A percentile compares a stretch with the other conserved stretches of the same genome.
phyloP scores from a whole-genome alignment of 2,329 filamentous ascomycete genomes.

The Ophiostoma populinum region DNA sequence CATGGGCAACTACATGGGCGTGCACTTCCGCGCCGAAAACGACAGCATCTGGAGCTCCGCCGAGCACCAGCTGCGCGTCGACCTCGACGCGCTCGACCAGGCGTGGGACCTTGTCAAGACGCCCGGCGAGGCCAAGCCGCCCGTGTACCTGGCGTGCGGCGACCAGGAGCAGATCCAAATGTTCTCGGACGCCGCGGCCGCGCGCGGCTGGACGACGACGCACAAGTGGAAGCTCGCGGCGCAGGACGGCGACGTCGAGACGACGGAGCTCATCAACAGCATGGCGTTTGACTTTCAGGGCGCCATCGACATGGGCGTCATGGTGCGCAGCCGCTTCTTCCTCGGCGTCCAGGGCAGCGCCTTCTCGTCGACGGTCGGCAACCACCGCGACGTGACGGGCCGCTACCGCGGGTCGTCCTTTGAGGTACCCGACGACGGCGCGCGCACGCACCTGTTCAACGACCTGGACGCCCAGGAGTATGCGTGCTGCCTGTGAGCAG shows the following conservation, averaged over 20 bases:
- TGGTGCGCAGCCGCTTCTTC: constrained; percentile 18
- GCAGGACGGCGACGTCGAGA: constrained; percentile 9
- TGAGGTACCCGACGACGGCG: constrained; percentile 15
- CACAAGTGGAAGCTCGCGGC: constrained; percentile 18
- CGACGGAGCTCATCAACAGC: constrained; percentile 13
- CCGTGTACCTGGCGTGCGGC: constrained; percentile 20
- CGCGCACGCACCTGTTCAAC: constrained; percentile 18
- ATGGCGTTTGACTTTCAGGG: constrained; percentile 20
- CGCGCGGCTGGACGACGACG: constrained; percentile 19
- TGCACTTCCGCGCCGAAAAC: constrained; percentile 20
- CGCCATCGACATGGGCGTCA: constrained; percentile 18
- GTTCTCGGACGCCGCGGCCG: constrained; percentile 15
- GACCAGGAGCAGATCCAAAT: constrained; percentile 17
- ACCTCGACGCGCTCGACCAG: constrained; percentile 19
- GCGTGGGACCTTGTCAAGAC: constrained; percentile 16
- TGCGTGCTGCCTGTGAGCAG: constrained; percentile 17
- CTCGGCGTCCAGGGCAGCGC: constrained; percentile 19
- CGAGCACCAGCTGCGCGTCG: constrained; percentile 18
- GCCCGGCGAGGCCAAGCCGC: constrained; percentile 11
- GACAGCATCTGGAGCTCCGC: constrained; percentile 21
- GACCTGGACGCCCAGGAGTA: constrained; percentile 17
- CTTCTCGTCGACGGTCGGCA: constrained; percentile 17
- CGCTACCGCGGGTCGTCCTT: constrained; percentile 20
- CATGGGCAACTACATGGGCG: constrained; percentile 16
- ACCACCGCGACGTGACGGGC: constrained; percentile 18